Conservation (phyloP, 2,329 filamentous ascomycete species). For the Aureobasidium leucospermi region DNA sequence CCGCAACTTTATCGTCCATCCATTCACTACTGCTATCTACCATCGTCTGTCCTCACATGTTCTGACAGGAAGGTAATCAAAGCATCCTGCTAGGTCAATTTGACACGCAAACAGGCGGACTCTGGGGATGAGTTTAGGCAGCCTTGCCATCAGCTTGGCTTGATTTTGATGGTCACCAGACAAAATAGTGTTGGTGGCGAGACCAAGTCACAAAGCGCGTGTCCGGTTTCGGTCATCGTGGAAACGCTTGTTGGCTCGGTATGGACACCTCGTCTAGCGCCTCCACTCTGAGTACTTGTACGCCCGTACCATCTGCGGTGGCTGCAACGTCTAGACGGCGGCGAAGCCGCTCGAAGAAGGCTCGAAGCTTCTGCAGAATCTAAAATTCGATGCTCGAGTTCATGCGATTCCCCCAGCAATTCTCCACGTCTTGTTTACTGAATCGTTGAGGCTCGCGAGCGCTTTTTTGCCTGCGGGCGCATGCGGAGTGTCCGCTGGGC, state of each 20-base stretch:
- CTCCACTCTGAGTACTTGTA: neutral
- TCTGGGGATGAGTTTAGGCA: constrained; percentile 3
- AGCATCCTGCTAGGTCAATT: neutral
- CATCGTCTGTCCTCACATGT: no score
- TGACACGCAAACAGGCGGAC: neutral
- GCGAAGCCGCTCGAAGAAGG: neutral
- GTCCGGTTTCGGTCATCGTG: neutral
- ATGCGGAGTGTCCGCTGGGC: no score
- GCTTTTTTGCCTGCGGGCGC: no score
- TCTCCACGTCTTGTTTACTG: neutral
- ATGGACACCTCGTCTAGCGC: neutral
- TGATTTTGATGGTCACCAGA: neutral
- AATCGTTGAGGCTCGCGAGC: neutral
- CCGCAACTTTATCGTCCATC: neutral
- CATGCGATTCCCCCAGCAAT: neutral
- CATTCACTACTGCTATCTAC: neutral
- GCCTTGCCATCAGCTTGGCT: neutral
- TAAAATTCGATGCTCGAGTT: neutral
- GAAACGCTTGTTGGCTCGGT: neutral
- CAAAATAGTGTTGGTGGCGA: neutral
- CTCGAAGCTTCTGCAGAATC: neutral
- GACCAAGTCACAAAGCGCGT: neutral
- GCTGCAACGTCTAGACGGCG: neutral
- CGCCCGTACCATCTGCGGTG: neutral
- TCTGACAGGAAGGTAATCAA: no score